Base-by-base conservation (phyloP, 768 basidiomycete species). In the Lactarius sp. region DNA sequence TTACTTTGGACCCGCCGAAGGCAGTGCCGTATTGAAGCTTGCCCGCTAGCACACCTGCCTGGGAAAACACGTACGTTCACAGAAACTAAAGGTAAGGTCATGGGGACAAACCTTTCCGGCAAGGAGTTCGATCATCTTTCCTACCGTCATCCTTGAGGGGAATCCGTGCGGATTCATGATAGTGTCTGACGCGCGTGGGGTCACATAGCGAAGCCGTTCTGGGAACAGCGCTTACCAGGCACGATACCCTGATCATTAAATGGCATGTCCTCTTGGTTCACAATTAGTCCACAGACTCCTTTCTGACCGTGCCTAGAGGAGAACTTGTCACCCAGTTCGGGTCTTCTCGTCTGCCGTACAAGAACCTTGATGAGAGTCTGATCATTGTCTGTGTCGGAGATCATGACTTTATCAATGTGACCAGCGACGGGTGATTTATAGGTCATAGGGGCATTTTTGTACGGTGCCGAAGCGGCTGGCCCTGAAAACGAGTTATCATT, bases 151-250 rank as follows among this genome's bases (percentile, higher is more conserved):
- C 59, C 96, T 91, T 61, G 93, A 96, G 5, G 97, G 97, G 81
- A 99, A 98, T 71, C 97, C 97, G 76, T 99, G 97, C 3, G 97
- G 97, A 73, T 99, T 99, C 96, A 99, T 98, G 78, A 99, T 97
- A 18, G 95, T 93, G 75, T 99, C 96, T 89, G 76, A 37, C 51
- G 44, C n/a, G 56, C 36, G 60, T 49, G 27, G 56, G 62, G 56
- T 69, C 54, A 63, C 49, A 56, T 41, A 36, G 16, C 4, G 13
- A 2, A 14, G 27, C 33, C 49, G 39, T 13, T 20, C 31, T 18
- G 9, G 59, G 63, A n/a, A 7, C 20, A 42, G 62, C 49, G 74
- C 81, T 64, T 75, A 90, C 92, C 92, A 53, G 93, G 95, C 70
- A 83, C 86, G 69, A 98, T 94, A 27, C 97, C 97, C 73, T 94